These are phyloP conservation scores for Zelopaecilomyces penicillatus DNA, from an alignment of 2,329 filamentous ascomycete genomes.

Conservation along the genomic window DNA sequence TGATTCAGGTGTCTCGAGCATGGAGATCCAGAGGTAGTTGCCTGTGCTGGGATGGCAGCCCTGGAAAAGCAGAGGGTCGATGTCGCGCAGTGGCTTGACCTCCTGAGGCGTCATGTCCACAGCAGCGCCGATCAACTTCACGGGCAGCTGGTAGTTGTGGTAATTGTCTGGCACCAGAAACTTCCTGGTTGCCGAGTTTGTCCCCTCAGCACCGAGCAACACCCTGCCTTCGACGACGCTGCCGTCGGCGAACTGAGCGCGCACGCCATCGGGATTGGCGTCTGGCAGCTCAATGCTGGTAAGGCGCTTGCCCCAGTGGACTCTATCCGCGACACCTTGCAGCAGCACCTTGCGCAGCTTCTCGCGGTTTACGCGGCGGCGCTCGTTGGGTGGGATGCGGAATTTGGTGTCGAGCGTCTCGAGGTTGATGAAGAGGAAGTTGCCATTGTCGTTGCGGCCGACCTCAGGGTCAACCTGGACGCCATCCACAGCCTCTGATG, in stretches of 20 bases:
- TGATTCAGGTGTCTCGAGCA: constrained; percentile 31
- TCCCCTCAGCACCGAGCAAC: constrained; percentile 33
- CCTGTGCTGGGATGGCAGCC: constrained; percentile 42
- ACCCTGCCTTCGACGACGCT: constrained; percentile 23
- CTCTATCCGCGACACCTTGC: constrained; percentile 17
- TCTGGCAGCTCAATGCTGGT: constrained; percentile 16
- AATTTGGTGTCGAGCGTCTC: constrained; percentile 28
- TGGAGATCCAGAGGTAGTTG: constrained; percentile 41
- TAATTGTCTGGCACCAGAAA: constrained; percentile 23
- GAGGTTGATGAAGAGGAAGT: constrained; percentile 33
- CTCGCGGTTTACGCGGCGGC: constrained; percentile 28
- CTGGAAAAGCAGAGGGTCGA: constrained; percentile 48
- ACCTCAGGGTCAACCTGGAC: constrained; percentile 28
- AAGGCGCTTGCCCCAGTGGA: constrained; percentile 26
- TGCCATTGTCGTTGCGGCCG: constrained; percentile 28
- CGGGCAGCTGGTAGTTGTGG: constrained; percentile 26
- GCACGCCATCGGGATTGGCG: constrained; percentile 13
- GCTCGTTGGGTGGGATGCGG: constrained; percentile 28
- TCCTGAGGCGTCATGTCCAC: constrained; percentile 29
- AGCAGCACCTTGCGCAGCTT: constrained; percentile 24
- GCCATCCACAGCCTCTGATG: constrained; percentile 15
- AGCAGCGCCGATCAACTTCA: constrained; percentile 29
- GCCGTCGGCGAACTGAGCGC: constrained; percentile 24
- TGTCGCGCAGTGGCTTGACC: constrained; percentile 30
- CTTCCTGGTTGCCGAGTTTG: constrained; percentile 27